A percentile compares a stretch with the other conserved stretches of the same genome.
phyloP scores from a whole-genome alignment of 177 flowering plant genomes.

The Telopea speciosissima region DNA sequence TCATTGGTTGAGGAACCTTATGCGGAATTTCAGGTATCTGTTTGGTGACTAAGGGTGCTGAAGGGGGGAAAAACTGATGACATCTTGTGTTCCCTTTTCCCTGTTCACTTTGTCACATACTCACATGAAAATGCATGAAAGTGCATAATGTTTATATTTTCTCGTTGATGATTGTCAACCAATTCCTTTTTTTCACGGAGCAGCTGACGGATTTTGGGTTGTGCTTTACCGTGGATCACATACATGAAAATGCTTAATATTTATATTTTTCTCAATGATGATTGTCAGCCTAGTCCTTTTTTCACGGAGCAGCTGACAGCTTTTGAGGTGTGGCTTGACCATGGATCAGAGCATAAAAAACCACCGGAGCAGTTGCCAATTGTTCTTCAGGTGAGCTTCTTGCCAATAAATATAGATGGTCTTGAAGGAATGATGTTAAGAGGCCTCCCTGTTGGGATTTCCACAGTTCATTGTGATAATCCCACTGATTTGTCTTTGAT shows the following conservation, averaged over 20 bases:
- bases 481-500: neutral
- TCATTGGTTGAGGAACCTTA: slow-evolving; percentile 61
- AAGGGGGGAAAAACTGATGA: neutral
- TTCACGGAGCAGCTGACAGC: slow-evolving; percentile 94
- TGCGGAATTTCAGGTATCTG: slow-evolving; percentile 79
- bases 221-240: slow-evolving; percentile 81
- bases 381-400: slow-evolving; percentile 74
- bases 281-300: slow-evolving; percentile 81
- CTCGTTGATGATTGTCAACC: slow-evolving; percentile 39
- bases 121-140: neutral
- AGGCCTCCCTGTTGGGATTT: too few relatives aligned
- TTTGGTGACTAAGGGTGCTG: neutral
- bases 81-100: neutral
- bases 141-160: slow-evolving; percentile 5
- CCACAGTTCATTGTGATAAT: neutral
- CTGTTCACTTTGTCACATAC: neutral
- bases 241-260: neutral
- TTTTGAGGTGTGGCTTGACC: slow-evolving; percentile 98
- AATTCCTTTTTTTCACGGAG: slow-evolving; percentile 79
- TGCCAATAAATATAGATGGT: neutral
- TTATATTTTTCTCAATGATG: slow-evolving; percentile 1
- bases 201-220: slow-evolving; percentile 96
- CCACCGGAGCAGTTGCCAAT: slow-evolving; percentile 98
- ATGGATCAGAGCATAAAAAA: slow-evolving; percentile 87
- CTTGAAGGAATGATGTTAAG: neutral